Base-by-base conservation (phyloP, 805 yeast genomes). In the Wickerhamiella sorbophila region DNA sequence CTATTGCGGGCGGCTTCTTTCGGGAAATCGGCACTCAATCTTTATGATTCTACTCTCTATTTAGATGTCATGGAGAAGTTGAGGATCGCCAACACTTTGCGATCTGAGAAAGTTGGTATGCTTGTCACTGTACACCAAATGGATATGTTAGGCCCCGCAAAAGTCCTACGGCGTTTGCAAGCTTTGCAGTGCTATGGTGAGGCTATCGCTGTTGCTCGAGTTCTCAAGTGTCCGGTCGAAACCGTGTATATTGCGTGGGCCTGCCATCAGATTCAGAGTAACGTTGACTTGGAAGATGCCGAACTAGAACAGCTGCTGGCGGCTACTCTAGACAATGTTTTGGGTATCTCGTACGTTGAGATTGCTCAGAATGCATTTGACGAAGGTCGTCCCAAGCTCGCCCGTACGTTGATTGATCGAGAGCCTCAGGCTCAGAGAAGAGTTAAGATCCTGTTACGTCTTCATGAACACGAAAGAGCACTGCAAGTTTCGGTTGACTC, bases 231-330 rank as follows among this genome's bases (percentile, higher is more conserved):
- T 39, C 75, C 72, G 36, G 64, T 62, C 39, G 71, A 71, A 52
- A 47, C 59, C 14, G 71, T 91, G 0, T 80, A 79, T 52, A 66
- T 74, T 1, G 71, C 77, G 48, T 91, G 97, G 97, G 87, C 94
- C 4, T 72, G 78, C 44, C 61, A 70, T 27, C 81, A 83, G 53
- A 74, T 87, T 19, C 77, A 79, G 14, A 52, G 67, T 5, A 70
- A 68, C 22, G 48, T 68, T 44, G 37, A 43, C 14, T 40, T 43
- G 16, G 66, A 71, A 1, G 96, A 88, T 53, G 64, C 66, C 4
- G 74, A 73, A 31, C 59, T 88, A 9, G 71, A 75, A 34, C 55
- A 64, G 18, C 51, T 61, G 1, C 64, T 88, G 1, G 54, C 70
- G 5, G 60, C 65, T 6, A 71, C 72, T 42, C 61, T 84, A 14